These are phyloP conservation scores for Talaromyces sp. DNA, from an alignment of 2,329 filamentous ascomycete genomes.

Conservation along the genomic window DNA sequence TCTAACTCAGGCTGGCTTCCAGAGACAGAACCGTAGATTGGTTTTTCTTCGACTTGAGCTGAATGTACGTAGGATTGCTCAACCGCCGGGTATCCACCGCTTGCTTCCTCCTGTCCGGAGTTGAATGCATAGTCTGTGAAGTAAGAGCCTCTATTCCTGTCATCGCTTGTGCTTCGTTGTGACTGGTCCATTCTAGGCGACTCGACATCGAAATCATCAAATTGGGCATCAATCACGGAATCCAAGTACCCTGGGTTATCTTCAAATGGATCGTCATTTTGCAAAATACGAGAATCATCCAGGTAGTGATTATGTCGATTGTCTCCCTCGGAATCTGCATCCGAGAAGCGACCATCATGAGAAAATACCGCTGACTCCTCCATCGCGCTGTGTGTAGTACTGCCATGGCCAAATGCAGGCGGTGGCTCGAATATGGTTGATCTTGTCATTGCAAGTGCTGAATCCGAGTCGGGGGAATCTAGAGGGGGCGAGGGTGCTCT, in stretches of 20 bases:
- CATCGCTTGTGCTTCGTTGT: constrained; percentile 5
- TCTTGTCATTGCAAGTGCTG: constrained; percentile 36
- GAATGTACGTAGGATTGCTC: no score
- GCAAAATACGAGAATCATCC: constrained; percentile 31
- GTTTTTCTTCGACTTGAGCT: no score
- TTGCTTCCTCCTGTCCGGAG: neutral
- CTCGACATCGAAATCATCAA: constrained; percentile 38
- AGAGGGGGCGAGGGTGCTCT: constrained; percentile 32
- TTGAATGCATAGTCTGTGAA: constrained; percentile 20
- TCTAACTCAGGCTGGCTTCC: no score
- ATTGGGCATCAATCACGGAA: constrained; percentile 40
- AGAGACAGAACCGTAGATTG: no score
- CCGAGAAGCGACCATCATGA: constrained; percentile 45
- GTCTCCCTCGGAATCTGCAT: constrained; percentile 44
- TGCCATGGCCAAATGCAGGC: constrained; percentile 10
- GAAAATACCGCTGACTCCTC: constrained; percentile 38
- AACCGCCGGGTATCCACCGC: no score
- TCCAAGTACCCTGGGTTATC: constrained; percentile 45
- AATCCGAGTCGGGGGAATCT: constrained; percentile 27
- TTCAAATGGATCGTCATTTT: constrained; percentile 33
- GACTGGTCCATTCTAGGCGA: constrained; percentile 15
- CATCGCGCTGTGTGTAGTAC: constrained; percentile 11
- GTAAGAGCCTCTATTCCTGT: constrained; percentile 20
- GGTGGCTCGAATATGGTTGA: constrained; percentile 43
- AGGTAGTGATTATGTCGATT: constrained; percentile 26